Evolutionary conservation across 495 filamentous ascomycete species (phyloP), one percentile per base, ranked within the genome.

Genomic region (Penicillium verhagenii): DNA sequence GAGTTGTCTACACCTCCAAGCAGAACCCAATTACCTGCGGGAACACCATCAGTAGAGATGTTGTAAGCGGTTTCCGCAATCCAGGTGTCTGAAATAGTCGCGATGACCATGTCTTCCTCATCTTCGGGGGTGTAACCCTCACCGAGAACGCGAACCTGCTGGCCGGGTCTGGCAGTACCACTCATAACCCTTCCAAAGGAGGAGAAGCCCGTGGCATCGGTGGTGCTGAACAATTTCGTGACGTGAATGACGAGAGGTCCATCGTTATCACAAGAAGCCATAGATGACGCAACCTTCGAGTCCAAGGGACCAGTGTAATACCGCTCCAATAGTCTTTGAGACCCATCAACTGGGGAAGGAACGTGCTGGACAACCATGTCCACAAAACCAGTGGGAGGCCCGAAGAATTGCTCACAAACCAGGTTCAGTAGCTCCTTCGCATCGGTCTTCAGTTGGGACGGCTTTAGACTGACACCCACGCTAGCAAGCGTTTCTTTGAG

Each of bases 301-400:
- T 97, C 92, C n/a, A 88, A 63, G n/a, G 94, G 92, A 0, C 94
- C 94, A 24, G 93, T 97, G 68, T 97, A 98, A 71, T 95, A 95
- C 38, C 84, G 83, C 56, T 92, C 82, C 37, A 97, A 74, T 63
- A 88, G 85, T 54, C 79, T 78, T 67, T 86, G 80, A 6, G 91
- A 88, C 19, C 89, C 93, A 46, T 90, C 88, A 1, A 83, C 76
- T 1, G 94, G 91, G 9, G 94, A 96, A 4, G 95, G 94, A 50
- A 97, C 77, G 70, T 98, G 91, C 54, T 91, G 80, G 26, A 92
- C 82, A 42, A 96, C 70, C 94, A 97, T 97, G 65, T 98, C 95
- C 10, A 97, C 93, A 62, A 98, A 95, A 0, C 92, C 94, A 37
- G 83, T 84, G 6, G 91, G 87, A 28, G 88, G 84, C 18, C 93